Conservation (phyloP, 1,139 yeast genomes). For the Ashbya aceris region DNA sequence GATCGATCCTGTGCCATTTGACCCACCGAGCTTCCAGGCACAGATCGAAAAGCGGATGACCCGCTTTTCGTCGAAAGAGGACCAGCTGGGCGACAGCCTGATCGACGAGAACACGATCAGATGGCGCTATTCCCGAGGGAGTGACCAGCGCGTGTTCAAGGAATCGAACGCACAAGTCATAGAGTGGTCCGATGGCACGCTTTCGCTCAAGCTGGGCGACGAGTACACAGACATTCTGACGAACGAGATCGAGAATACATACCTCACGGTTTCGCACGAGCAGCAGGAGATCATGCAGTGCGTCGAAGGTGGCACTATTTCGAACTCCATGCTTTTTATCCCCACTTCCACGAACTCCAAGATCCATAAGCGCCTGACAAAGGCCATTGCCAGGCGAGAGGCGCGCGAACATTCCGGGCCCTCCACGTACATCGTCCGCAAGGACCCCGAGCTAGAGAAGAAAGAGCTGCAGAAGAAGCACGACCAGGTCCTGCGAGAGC, state of each 20-base stretch:
- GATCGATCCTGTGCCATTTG: conserved; percentile 82
- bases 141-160: conserved; percentile 54
- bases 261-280: conserved; percentile 63
- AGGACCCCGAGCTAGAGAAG: conserved; percentile 82
- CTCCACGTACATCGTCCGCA: conserved; percentile 66
- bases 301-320: conserved; percentile 34
- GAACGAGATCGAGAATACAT: conserved; percentile 61
- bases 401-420: conserved; percentile 41
- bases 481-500: conserved; percentile 56
- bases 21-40: conserved; percentile 54
- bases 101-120: conserved; percentile 77
- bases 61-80: conserved; percentile 29
- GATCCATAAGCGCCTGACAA: conserved; percentile 72
- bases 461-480: conserved; percentile 75
- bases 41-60: conserved; percentile 34
- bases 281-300: conserved; percentile 61
- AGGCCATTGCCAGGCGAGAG: conserved; percentile 64
- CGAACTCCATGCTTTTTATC: conserved; percentile 59
- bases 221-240: conserved; percentile 77
- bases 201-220: conserved; percentile 76
- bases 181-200: conserved; percentile 89
- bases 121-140: conserved; percentile 78
- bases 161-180: conserved; percentile 86
- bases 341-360: conserved; percentile 83
- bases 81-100: conserved; percentile 43